Conservation (phyloP, 2,329 filamentous ascomycete species). For the Pseudogymnoascus sp. region DNA sequence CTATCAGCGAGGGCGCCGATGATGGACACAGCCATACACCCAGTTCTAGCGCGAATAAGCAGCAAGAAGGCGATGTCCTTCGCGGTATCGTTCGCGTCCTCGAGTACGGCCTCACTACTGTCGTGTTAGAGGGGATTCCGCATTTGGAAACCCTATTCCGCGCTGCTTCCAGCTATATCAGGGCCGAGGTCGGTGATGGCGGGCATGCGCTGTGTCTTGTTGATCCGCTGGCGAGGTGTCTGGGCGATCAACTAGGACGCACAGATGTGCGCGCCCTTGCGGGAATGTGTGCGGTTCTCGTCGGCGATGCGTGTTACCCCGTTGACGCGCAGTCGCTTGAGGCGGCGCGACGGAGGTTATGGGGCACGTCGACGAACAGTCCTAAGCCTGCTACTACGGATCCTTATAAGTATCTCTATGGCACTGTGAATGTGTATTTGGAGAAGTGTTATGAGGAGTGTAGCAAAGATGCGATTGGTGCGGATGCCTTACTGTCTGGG, state of each 20-base stretch:
- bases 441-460: conserved; percentile 44
- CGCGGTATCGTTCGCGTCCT: conserved; percentile 63
- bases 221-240: conserved; percentile 59
- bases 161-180: conserved; percentile 48
- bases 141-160: conserved; percentile 48
- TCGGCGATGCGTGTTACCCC: conserved; percentile 42
- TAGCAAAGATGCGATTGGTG: conserved; percentile 33
- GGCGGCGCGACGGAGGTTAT: conserved; percentile 56
- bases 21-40: neutral
- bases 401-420: conserved; percentile 61
- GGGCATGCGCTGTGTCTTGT: conserved; percentile 60
- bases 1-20: conserved; percentile 20
- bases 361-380: conserved; percentile 46
- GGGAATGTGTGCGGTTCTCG: conserved; percentile 25
- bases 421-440: conserved; percentile 48
- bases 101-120: conserved; percentile 47
- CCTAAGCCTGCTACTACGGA: conserved; percentile 40
- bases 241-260: conserved; percentile 29
- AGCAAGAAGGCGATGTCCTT: conserved; percentile 59
- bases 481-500: conserved; percentile 46
- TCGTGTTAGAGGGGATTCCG: conserved; percentile 14
- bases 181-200: conserved; percentile 58
- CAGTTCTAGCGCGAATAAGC: conserved; percentile 32
- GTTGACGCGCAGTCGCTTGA: conserved; percentile 58
- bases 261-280: conserved; percentile 14